These are phyloP conservation scores for Phyllosticta citrichinensis DNA, from an alignment of 2,329 filamentous ascomycete genomes.

Conservation along the genomic window DNA sequence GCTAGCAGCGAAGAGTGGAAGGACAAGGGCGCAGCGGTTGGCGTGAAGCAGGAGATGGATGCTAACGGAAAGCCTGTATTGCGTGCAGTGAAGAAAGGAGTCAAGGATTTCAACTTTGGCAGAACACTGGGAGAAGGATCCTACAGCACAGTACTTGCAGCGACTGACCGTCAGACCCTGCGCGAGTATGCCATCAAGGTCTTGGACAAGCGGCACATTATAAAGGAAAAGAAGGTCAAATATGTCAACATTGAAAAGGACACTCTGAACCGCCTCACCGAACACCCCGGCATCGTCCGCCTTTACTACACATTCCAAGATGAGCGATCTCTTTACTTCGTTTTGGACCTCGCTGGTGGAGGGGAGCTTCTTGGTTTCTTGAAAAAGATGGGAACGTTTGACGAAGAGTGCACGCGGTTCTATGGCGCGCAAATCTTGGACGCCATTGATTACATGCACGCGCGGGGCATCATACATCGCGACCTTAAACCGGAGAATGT, in stretches of 20 bases:
- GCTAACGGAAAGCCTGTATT: slow-evolving; percentile 71
- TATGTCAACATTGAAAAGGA: slow-evolving; percentile 99
- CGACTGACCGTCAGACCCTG: slow-evolving; percentile 83
- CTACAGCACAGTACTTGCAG: slow-evolving; percentile 90
- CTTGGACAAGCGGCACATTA: slow-evolving; percentile 95
- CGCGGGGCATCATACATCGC: slow-evolving; percentile 86
- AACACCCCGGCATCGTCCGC: slow-evolving; percentile 91
- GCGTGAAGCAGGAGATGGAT: slow-evolving; percentile 73
- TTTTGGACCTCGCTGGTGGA: slow-evolving; percentile 83
- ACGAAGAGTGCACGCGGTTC: slow-evolving; percentile 87
- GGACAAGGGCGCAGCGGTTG: slow-evolving; percentile 83
- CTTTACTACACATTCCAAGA: slow-evolving; percentile 99
- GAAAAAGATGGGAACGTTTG: slow-evolving; percentile 90
- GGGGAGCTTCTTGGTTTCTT: slow-evolving; percentile 86
- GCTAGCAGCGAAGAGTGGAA: slow-evolving; percentile 87
- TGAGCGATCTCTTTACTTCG: slow-evolving; percentile 91
- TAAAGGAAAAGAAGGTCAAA: slow-evolving; percentile 99
- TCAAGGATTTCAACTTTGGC: slow-evolving; percentile 93
- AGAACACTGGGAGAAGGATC: slow-evolving; percentile 88
- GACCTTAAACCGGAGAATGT: slow-evolving; percentile 97
- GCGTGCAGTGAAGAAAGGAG: slow-evolving; percentile 87
- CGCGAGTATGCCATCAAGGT: slow-evolving; percentile 99
- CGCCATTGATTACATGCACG: slow-evolving; percentile 97
- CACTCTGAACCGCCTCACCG: slow-evolving; percentile 87
- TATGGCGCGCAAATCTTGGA: slow-evolving; percentile 95